A percentile compares a stretch with the other conserved stretches of the same genome.
Evolutionary conservation across 768 basidiomycete species (phyloP).

Genomic region (Russula griseocarnosa): DNA sequence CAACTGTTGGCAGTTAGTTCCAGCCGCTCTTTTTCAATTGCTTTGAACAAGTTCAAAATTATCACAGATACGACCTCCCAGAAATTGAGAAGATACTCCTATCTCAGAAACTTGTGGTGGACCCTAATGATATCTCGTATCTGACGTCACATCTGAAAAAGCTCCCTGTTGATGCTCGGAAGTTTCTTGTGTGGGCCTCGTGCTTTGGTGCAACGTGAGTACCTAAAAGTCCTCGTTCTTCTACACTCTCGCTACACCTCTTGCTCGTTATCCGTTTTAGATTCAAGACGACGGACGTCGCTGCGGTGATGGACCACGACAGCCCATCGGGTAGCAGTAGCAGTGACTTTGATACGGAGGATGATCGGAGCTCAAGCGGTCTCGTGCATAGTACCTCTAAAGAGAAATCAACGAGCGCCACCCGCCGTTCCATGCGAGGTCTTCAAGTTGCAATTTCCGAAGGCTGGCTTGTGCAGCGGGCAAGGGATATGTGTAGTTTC

Average conservation of each 20-base stretch:
- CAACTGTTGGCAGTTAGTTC: constrained; percentile 62
- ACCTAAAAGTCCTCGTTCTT: neutral
- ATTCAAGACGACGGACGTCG: constrained; percentile 71
- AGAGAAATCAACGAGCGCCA: constrained; percentile 39
- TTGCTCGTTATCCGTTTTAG: constrained; percentile 34
- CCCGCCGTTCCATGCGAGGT: constrained; percentile 59
- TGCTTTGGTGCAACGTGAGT: constrained; percentile 69
- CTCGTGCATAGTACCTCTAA: constrained; percentile 47
- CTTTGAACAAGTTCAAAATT: neutral
- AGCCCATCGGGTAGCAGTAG: constrained; percentile 53
- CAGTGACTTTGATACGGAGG: constrained; percentile 43
- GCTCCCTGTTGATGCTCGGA: constrained; percentile 59
- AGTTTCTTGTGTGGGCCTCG: constrained; percentile 67
- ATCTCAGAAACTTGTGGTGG: constrained; percentile 47
- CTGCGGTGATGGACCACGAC: constrained; percentile 71
- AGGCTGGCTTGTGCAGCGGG: constrained; percentile 70
- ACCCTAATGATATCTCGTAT: constrained; percentile 62
- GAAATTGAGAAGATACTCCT: constrained; percentile 54
- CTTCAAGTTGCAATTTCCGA: constrained; percentile 63
- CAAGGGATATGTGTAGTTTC: constrained; percentile 73
- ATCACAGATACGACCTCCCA: constrained; percentile 49
- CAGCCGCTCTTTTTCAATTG: neutral
- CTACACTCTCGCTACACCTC: neutral
- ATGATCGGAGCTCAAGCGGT: constrained; percentile 51
- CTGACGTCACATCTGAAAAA: constrained; percentile 55